phyloP scores from a whole-genome alignment of 371 early-diverging fungal genomes.

The Mortierella sp. region DNA sequence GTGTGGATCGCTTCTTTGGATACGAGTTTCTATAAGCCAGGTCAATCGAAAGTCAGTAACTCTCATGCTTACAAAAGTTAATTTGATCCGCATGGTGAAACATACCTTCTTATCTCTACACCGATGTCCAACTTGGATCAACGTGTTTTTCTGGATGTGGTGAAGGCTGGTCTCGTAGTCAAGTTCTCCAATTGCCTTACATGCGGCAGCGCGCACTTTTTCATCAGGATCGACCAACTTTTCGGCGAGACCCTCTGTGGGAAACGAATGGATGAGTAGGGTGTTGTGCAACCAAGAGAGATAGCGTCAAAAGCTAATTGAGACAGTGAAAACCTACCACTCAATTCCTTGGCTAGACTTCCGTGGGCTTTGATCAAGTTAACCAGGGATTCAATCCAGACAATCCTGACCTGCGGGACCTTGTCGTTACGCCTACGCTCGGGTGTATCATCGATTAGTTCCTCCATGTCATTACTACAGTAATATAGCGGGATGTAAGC shows the following conservation, averaged over 20 bases:
- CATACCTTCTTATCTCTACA: slow-evolving; percentile 89
- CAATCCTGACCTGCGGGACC: slow-evolving; percentile 68
- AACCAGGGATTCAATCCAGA: slow-evolving; percentile 79
- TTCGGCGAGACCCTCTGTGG: slow-evolving; percentile 68
- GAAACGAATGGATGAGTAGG: background rate
- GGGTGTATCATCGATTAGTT: background rate
- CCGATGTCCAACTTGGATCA: slow-evolving; percentile 77
- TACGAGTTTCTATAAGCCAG: slow-evolving; percentile 57
- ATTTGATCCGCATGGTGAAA: slow-evolving; percentile 4
- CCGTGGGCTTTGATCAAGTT: slow-evolving; percentile 76
- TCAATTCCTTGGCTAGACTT: slow-evolving; percentile 73
- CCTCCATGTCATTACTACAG: no score
- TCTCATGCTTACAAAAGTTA: background rate
- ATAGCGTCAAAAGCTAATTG: no score
- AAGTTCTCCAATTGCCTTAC: slow-evolving; percentile 75
- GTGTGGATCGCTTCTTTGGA: slow-evolving; percentile 81
- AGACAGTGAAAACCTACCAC: slow-evolving; percentile 57
- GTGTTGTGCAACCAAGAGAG: no score
- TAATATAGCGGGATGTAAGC: background rate
- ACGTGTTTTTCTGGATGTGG: slow-evolving; percentile 65
- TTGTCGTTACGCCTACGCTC: slow-evolving; percentile 82
- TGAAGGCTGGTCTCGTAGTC: slow-evolving; percentile 64
- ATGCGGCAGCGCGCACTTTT: slow-evolving; percentile 84
- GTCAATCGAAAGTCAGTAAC: background rate
- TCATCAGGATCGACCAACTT: slow-evolving; percentile 94